A percentile compares a stretch with the other conserved stretches of the same genome.
These are phyloP conservation scores for Tillandsia leiboldiana DNA, from an alignment of 176 grass and related monocot species.

Conservation along the genomic window DNA sequence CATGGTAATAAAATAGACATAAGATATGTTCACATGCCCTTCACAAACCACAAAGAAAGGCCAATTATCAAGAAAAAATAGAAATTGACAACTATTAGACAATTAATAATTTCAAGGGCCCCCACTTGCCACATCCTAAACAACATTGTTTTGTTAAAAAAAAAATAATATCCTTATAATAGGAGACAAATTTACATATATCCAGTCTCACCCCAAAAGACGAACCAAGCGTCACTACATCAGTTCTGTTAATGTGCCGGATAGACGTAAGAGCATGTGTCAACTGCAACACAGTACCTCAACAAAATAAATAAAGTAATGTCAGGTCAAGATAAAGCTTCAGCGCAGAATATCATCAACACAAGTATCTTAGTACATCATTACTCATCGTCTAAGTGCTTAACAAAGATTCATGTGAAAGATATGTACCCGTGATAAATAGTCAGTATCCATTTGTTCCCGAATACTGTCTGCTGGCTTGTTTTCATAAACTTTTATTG, in stretches of 20 bases:
- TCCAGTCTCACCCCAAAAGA: constrained; percentile 73
- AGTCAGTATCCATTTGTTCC: constrained; percentile 79
- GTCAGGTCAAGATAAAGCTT: neutral
- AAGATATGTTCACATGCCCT: neutral
- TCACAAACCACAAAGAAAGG: neutral
- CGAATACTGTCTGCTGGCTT: constrained; percentile 79
- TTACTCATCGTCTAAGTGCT: neutral
- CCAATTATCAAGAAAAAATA: neutral
- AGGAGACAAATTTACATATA: constrained; percentile 4
- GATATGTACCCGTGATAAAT: constrained; percentile 74
- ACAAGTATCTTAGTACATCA: too few species aligned
- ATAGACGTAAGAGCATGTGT: constrained; percentile 71
- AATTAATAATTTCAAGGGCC: neutral
- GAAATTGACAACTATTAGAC: neutral
- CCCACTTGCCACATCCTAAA: too few species aligned
- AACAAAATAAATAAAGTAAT: constrained; percentile 16
- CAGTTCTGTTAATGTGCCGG: constrained; percentile 80
- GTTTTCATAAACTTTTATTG: constrained; percentile 98
- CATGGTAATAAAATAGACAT: neutral
- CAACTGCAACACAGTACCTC: constrained; percentile 49
- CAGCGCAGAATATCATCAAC: too few species aligned
- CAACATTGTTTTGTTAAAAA: too few species aligned
- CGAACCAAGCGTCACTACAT: constrained; percentile 88
- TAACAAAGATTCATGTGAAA: neutral
- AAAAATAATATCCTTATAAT: neutral